phyloP scores from a whole-genome alignment of 2,329 filamentous ascomycete genomes.

The Myrmaecium sp. region DNA sequence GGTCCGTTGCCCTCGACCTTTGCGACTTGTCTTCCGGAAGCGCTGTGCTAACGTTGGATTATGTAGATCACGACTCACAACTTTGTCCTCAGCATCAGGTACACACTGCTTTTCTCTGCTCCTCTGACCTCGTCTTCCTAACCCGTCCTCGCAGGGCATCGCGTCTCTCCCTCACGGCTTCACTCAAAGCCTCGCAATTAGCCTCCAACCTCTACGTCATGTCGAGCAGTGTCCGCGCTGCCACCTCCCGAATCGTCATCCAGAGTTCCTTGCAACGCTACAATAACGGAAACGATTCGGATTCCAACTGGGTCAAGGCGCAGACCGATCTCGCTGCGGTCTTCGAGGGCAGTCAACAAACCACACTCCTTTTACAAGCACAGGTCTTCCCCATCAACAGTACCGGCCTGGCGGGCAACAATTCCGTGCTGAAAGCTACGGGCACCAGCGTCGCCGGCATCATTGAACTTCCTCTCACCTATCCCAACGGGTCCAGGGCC shows the following conservation, averaged over 20 bases:
- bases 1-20: conserved; percentile 12
- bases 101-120: too few species aligned
- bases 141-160: conserved; percentile 24
- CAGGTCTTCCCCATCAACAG: conserved; percentile 54
- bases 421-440: conserved; percentile 50
- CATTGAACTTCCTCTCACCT: conserved; percentile 40
- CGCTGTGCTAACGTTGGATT: conserved; percentile 4
- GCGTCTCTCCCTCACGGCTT: conserved; percentile 61
- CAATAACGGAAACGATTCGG: conserved; percentile 35
- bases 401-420: conserved; percentile 29
- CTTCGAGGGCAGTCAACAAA: conserved; percentile 38
- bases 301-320: conserved; percentile 45
- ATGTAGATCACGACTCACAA: conserved; percentile 39
- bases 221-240: conserved; percentile 54
- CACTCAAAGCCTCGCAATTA: conserved; percentile 71
- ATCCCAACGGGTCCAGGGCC: conserved; percentile 3
- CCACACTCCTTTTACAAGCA: conserved; percentile 46
- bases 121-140: conserved; percentile 2
- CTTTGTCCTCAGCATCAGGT: conserved; percentile 41
- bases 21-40: background rate
- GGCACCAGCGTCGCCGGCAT: conserved; percentile 25
- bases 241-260: conserved; percentile 45
- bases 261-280: conserved; percentile 35
- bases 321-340: conserved; percentile 52
- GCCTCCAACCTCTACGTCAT: conserved; percentile 64